Evolutionary conservation across 495 filamentous ascomycete species (phyloP).

Genomic region (Penicillium robsamsonii): DNA sequence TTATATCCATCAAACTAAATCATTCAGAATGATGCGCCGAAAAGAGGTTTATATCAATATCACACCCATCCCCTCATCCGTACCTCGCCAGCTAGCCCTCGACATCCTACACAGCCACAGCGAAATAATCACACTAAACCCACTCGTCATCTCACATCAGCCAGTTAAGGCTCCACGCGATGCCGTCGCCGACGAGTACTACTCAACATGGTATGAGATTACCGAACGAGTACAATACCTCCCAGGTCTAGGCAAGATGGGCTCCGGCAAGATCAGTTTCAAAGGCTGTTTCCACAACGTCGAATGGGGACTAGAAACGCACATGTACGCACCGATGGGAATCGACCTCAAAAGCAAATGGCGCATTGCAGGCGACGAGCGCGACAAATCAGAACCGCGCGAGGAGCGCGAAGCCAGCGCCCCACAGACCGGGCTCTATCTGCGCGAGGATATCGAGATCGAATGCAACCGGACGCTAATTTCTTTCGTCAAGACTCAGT

Average conservation of each 20-base stretch:
- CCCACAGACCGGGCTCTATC: constrained; percentile 64
- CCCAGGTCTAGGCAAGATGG: constrained; percentile 57
- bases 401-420: constrained; percentile 50
- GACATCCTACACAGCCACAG: constrained; percentile 67
- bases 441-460: constrained; percentile 76
- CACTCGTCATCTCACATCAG: constrained; percentile 67
- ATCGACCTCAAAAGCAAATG: constrained; percentile 70
- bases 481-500: constrained; percentile 69
- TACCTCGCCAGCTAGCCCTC: constrained; percentile 64
- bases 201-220: constrained; percentile 65
- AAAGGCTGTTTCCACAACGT: constrained; percentile 72
- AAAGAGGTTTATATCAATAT: constrained; percentile 54
- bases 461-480: constrained; percentile 71
- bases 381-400: constrained; percentile 57
- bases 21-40: constrained; percentile 25
- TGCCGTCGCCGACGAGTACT: constrained; percentile 62
- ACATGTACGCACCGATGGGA: constrained; percentile 67
- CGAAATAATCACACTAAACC: constrained; percentile 80
- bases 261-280: constrained; percentile 63
- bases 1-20: not conserved
- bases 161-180: constrained; percentile 60
- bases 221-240: constrained; percentile 69
- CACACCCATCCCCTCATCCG: constrained; percentile 65
- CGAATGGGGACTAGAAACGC: constrained; percentile 66
- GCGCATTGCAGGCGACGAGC: constrained; percentile 56